Conservation (phyloP, 225 moss, liverwort and hornwort species). For the Marchantia paleacea region DNA sequence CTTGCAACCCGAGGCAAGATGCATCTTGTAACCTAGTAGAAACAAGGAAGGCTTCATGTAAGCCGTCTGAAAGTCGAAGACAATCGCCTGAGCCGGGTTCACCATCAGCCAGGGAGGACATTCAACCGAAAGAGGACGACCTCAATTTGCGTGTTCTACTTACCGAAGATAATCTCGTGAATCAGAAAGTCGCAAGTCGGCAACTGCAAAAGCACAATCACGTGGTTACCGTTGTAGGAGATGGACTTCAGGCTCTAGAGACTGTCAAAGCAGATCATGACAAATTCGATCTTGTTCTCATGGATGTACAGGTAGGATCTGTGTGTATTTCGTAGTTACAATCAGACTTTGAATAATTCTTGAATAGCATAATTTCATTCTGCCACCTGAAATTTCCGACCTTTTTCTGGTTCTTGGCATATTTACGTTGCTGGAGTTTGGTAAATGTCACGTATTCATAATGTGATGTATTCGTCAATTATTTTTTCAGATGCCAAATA, state of each 20-base stretch:
- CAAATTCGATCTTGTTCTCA: slow-evolving; percentile 72
- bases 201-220: slow-evolving; percentile 80
- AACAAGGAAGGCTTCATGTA: background rate
- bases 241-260: slow-evolving; percentile 76
- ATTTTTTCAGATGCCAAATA: slow-evolving; percentile 64
- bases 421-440: background rate
- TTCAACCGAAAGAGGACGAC: slow-evolving; percentile 30
- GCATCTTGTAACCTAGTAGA: background rate
- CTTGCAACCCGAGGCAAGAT: background rate
- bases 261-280: slow-evolving; percentile 49
- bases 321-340: background rate
- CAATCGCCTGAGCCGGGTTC: background rate
- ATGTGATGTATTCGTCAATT: no score
- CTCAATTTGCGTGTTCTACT: slow-evolving; percentile 59
- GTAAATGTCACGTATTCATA: no score
- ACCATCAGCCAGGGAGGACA: background rate
- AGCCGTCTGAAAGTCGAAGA: background rate
- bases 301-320: slow-evolving; percentile 80
- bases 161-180: slow-evolving; percentile 83
- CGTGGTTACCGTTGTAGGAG: slow-evolving; percentile 64
- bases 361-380: no score
- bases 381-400: no score
- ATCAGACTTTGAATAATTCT: background rate
- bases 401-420: background rate
- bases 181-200: slow-evolving; percentile 77